A percentile compares a stretch with the other conserved stretches of the same genome.
Conservation (phyloP, 2,329 filamentous ascomycete genomes). For the Ceratocystis alfenasii region DNA sequence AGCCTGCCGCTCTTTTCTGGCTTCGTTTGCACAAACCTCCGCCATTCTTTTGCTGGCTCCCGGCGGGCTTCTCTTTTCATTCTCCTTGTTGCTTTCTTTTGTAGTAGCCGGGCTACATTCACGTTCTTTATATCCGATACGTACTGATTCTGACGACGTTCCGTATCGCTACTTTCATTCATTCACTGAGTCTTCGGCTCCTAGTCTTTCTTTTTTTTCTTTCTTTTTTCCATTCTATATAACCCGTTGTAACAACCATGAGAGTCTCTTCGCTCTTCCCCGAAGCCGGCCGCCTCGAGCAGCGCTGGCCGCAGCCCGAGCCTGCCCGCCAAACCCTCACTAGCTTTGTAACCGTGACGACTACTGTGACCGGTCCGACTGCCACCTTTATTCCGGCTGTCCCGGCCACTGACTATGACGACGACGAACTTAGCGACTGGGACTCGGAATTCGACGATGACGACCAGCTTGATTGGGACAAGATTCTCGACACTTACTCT, state of each 20-base stretch:
- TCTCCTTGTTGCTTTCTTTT: constrained; percentile 10
- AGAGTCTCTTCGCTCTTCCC: constrained; percentile 14
- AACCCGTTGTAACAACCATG: constrained; percentile 10
- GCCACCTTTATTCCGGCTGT: background rate
- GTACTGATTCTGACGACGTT: background rate
- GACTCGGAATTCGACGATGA: constrained; percentile 19
- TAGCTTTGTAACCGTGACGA: background rate
- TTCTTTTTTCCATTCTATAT: background rate
- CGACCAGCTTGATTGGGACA: constrained; percentile 15
- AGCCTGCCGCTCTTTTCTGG: constrained; percentile 8
- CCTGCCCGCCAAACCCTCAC: background rate
- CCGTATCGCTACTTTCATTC: constrained; percentile 4
- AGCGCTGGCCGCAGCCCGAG: constrained; percentile 14
- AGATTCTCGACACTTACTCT: constrained; percentile 1
- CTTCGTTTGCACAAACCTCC: background rate
- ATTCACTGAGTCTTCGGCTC: background rate
- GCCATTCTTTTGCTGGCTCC: constrained; percentile 16
- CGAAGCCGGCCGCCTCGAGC: constrained; percentile 9
- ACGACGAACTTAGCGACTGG: constrained; percentile 18
- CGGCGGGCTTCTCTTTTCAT: constrained; percentile 15
- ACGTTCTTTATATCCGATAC: constrained; percentile 2
- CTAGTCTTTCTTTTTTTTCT: constrained; percentile 13
- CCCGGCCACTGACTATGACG: background rate
- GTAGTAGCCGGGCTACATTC: constrained; percentile 21
- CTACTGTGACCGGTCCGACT: background rate